Evolutionary conservation across 2,329 filamentous ascomycete species (phyloP).

Genomic region (Pseudogymnoascus verrucosus): DNA sequence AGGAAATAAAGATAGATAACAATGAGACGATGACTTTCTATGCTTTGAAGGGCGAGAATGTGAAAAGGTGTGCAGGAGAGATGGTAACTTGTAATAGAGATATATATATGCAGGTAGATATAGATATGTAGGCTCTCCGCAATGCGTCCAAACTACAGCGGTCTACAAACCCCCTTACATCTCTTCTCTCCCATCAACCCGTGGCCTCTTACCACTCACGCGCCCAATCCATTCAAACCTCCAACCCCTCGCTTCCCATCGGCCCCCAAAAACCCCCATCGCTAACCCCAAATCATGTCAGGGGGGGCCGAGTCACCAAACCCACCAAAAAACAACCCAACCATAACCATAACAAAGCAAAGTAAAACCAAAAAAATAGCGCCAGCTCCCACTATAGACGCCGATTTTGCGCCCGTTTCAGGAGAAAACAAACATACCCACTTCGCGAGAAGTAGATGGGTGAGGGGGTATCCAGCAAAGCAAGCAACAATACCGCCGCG

Average conservation of each 20-base stretch:
- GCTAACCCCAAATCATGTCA: neutral
- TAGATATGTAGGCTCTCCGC: neutral
- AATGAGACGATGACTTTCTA: neutral
- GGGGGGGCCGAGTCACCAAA: neutral
- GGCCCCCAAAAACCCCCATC: neutral
- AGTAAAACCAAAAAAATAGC: neutral
- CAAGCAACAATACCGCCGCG: neutral
- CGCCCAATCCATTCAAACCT: neutral
- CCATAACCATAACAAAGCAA: neutral
- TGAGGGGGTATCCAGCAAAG: neutral
- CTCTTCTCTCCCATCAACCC: neutral
- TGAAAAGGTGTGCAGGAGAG: neutral
- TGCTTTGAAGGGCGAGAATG: too few relatives aligned
- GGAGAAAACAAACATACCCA: neutral
- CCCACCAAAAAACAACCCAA: neutral
- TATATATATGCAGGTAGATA: neutral
- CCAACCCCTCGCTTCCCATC: neutral
- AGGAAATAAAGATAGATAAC: slow-evolving; percentile 5
- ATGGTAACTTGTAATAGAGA: neutral
- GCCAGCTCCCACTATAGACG: slow-evolving; percentile 2
- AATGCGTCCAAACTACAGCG: neutral
- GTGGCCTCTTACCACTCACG: neutral
- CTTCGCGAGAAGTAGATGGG: neutral
- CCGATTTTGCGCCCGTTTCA: neutral
- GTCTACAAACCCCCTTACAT: neutral